Evolutionary conservation across 2,329 filamentous ascomycete species (phyloP).

Genomic region (Trichothecium roseum): DNA sequence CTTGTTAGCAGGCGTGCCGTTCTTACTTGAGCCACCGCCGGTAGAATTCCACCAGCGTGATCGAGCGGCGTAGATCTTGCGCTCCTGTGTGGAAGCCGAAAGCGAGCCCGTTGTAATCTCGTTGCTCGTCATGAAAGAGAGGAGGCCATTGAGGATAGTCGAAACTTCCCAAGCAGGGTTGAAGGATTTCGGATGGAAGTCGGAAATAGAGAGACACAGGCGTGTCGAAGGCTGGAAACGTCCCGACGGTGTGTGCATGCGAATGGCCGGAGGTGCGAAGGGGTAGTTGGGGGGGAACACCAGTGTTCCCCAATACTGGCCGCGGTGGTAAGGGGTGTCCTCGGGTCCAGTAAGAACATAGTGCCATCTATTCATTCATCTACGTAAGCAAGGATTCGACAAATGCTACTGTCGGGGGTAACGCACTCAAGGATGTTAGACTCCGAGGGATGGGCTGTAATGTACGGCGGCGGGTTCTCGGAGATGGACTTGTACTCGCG

Average conservation of each 20-base stretch:
- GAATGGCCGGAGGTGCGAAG: constrained; percentile 92
- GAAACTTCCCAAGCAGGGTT: constrained; percentile 98
- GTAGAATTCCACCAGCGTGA: constrained; percentile 97
- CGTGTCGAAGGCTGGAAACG: constrained; percentile 89
- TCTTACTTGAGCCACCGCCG: constrained; percentile 65
- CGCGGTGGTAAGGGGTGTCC: constrained; percentile 84
- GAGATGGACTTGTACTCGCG: constrained; percentile 53
- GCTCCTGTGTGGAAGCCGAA: constrained; percentile 64
- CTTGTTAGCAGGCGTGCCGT: constrained; percentile 42
- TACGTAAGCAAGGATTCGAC: neutral
- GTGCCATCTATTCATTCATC: constrained; percentile 56
- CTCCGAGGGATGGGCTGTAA: constrained; percentile 80
- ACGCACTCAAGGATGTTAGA: constrained; percentile 79
- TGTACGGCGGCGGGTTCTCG: constrained; percentile 77
- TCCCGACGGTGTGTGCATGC: constrained; percentile 96
- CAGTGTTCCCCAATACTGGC: constrained; percentile 96
- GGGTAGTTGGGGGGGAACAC: constrained; percentile 95
- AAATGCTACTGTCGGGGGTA: neutral
- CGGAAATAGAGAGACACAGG: constrained; percentile 89
- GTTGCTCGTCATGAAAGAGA: constrained; percentile 97
- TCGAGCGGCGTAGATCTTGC: constrained; percentile 64
- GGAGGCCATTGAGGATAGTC: constrained; percentile 85
- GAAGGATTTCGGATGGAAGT: constrained; percentile 96
- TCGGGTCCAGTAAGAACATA: constrained; percentile 93
- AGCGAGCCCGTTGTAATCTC: constrained; percentile 97